Base-by-base conservation (phyloP, 2,329 filamentous ascomycete genomes). In the Calycina marina region DNA sequence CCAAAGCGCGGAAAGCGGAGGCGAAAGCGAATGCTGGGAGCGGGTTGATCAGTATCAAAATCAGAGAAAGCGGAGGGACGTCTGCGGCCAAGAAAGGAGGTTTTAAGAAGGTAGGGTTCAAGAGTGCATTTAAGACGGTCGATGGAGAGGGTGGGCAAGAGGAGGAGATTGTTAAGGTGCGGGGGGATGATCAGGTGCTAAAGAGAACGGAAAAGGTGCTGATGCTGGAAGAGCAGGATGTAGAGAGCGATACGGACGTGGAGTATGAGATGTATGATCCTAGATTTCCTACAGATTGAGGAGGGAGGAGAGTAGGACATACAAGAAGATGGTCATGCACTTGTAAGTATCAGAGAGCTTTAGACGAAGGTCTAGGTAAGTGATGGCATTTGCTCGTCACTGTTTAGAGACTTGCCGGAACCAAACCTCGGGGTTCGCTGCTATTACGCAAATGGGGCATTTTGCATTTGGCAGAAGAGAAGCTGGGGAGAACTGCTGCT, bases 61-160 rank as follows among this genome's bases (percentile, higher is more conserved):
- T 77, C 3, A 62, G 61, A 39, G 52, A 78, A 55, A 51, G 76
- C 3, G 62, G 61, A 39, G 52, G 53, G 2, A 56, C 56, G 12
- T 39, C 48, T 14, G 46, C 42, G 8, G 47, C 44, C 26, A 38
- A 43, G 11, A 39, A 46, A n/a, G 57, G 59, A 0, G 67, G 72
- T 0, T 85, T 85, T 50, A 85, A 86, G 57, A 90, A 88, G 50
- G 76, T 77, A 1, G 82, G 81, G 0, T 86, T 86, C 55, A 86
- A 83, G 57, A 78, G 74, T 46, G 78, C 79, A 1, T 81, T 85
- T 58, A 67, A 67, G 4, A 58, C 69, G 1, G 64, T 49, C 9
- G 56, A 57, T 37, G 59, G 58, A 17, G 61, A 62, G 14, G 54
- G 57, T 1, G 52, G 58, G 12, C 56, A 52, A 4, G 56, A 57